Evolutionary conservation across 176 grass and related monocot genomes (phyloP), one percentile per base, ranked within the genome.

Genomic region (Eragrostis nindensis): DNA sequence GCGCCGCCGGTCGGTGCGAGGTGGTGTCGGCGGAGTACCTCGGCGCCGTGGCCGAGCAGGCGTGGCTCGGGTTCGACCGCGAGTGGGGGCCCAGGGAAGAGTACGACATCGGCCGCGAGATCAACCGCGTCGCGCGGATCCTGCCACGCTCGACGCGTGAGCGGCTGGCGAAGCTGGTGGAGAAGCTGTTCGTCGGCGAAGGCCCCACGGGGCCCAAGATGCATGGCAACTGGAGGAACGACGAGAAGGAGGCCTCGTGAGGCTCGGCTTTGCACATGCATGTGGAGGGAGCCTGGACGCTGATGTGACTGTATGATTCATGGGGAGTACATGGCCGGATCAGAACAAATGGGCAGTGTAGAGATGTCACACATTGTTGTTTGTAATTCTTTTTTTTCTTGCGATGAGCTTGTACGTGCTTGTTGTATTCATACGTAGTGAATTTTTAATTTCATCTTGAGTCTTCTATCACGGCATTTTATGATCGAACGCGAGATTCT

Each of bases 181-280:
- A 84, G 19, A 76, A 81, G 12, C 49, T 98, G 27, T 40, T 95
- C 19, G 92, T 91, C 43, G 88, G 94, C 21, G 92, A 91, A 61
- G 96, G 92, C 13, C 96, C 96, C 4, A 91, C 86, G 10, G 96
- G 96, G 73, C 96, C 96, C 16, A 98, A 93, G 72, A 78, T 67
- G 56, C 94, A 91, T 53, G 84, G 70, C 16, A 91, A 56, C 61
- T 98, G 96, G 96, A 84, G 63, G 7, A 76, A 83, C 24, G 92
- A 98, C 57, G 92, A 98, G 82, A 72, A 24, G 66, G 82, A 89
- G 18, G 22, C 65, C 1, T 30, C 42, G 72, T 38, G 26, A 29
- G 25, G 32, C 9, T 61, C 11, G 57, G 57, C 3, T 57, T 57
- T 24, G n/a, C 55, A 11, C n/a, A 18, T 17, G 7, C 21, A 18